Conservation (phyloP, 108 stramenopile genomes). For the Cyclotella baltica region DNA sequence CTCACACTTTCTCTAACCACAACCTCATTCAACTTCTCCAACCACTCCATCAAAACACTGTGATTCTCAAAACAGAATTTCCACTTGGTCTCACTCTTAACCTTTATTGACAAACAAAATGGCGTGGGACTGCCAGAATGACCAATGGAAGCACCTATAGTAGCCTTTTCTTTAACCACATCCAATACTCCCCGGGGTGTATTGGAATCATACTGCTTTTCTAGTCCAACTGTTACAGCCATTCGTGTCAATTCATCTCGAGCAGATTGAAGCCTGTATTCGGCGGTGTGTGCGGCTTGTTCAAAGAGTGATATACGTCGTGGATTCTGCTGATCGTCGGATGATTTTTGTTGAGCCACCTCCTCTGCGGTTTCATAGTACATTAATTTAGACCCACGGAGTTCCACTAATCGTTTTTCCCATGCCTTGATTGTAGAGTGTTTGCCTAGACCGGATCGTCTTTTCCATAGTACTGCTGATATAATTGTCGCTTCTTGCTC, state of each 20-base stretch:
- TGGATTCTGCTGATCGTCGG: not conserved
- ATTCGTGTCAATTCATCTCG: conserved; percentile 30
- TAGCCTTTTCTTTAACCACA: conserved; percentile 77
- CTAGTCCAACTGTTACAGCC: conserved; percentile 36
- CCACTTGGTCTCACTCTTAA: conserved; percentile 76
- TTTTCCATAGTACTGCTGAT: conserved; percentile 52
- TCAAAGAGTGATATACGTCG: conserved; percentile 23
- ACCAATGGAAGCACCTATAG: conserved; percentile 64
- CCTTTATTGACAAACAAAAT: conserved; percentile 44
- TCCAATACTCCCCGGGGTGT: conserved; percentile 77
- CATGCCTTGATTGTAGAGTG: conserved; percentile 40
- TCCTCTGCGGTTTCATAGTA: conserved; percentile 45
- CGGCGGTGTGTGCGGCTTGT: conserved; percentile 46
- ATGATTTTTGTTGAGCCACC: conserved; percentile 5
- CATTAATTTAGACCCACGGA: conserved; percentile 43
- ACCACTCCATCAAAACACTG: conserved; percentile 74
- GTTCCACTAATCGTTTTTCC: conserved; percentile 43
- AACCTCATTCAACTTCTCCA: conserved; percentile 76
- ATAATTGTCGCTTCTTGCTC: conserved; percentile 26
- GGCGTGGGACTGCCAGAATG: conserved; percentile 45
- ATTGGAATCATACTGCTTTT: conserved; percentile 26
- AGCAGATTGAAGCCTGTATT: conserved; percentile 39
- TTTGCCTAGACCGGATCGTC: conserved; percentile 47
- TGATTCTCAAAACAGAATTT: conserved; percentile 84
- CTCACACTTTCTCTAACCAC: conserved; percentile 66